These are phyloP conservation scores for Aegilops bicornis DNA, from an alignment of 176 grass and related monocot genomes.

Conservation along the genomic window DNA sequence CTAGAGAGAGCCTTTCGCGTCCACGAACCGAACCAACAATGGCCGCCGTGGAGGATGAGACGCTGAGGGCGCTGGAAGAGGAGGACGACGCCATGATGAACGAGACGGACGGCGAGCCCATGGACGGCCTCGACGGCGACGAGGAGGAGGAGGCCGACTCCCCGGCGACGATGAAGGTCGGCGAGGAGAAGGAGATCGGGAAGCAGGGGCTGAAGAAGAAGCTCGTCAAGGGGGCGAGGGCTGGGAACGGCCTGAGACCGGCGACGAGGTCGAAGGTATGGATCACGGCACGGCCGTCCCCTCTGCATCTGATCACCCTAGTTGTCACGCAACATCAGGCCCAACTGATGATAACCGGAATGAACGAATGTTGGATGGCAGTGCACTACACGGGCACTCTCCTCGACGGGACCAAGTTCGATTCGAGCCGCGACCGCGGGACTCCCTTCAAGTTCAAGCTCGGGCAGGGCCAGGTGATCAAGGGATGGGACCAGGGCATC, in stretches of 20 bases:
- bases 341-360: not conserved
- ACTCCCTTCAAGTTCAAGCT: slow-evolving; percentile 93
- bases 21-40: not conserved
- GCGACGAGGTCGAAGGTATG: slow-evolving; percentile 86
- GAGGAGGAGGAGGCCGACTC: slow-evolving; percentile 9
- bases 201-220: slow-evolving; percentile 82
- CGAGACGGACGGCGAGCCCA: slow-evolving; percentile 18
- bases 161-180: slow-evolving; percentile 37
- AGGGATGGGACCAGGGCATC: slow-evolving; percentile 93
- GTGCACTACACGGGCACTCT: slow-evolving; percentile 94
- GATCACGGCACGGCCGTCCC: not conserved
- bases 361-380: not conserved
- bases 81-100: slow-evolving; percentile 39
- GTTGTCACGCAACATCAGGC: too few relatives aligned
- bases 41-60: slow-evolving; percentile 11
- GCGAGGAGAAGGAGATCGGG: slow-evolving; percentile 89
- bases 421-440: slow-evolving; percentile 84
- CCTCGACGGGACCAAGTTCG: slow-evolving; percentile 83
- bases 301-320: not conserved
- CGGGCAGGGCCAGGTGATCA: slow-evolving; percentile 87
- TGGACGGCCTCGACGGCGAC: slow-evolving; percentile 19
- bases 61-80: not conserved
- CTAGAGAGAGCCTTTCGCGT: not conserved
- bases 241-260: slow-evolving; percentile 67
- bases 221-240: slow-evolving; percentile 72